phyloP scores from a whole-genome alignment of 148 eudicot species.

The Spergularia bocconei region DNA sequence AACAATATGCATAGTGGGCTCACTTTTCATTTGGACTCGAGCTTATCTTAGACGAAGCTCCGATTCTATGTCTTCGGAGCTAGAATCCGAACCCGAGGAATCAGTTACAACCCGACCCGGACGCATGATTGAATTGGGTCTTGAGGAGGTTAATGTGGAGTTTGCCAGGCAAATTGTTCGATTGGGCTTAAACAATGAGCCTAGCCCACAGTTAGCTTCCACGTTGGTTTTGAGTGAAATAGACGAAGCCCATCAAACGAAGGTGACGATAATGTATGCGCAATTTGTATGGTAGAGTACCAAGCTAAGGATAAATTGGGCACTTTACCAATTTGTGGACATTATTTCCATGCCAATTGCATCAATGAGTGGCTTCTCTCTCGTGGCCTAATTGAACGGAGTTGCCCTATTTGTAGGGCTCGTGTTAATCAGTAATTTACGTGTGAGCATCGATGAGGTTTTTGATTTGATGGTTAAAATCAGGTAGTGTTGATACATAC shows the following conservation, averaged over 20 bases:
- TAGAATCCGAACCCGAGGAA: background rate
- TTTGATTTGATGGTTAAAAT: background rate
- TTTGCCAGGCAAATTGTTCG: slow-evolving; percentile 15
- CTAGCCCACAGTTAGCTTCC: background rate
- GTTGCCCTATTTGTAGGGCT: slow-evolving; percentile 36
- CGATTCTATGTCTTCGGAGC: background rate
- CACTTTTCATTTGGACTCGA: slow-evolving; percentile 18
- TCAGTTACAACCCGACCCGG: slow-evolving; percentile 1
- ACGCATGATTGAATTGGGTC: slow-evolving; percentile 9
- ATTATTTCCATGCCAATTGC: slow-evolving; percentile 34
- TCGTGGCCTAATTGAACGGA: slow-evolving; percentile 18
- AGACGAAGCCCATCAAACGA: slow-evolving; percentile 8
- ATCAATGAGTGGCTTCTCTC: slow-evolving; percentile 23
- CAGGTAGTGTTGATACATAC: background rate
- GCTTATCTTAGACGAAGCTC: background rate
- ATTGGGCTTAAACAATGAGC: slow-evolving; percentile 8
- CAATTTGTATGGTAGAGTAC: slow-evolving; percentile 32
- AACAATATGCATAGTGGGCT: slow-evolving; percentile 19
- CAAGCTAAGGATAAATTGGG: slow-evolving; percentile 26
- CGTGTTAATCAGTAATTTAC: slow-evolving; percentile 13
- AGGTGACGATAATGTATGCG: slow-evolving; percentile 9
- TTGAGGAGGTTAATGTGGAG: slow-evolving; percentile 17
- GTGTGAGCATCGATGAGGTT: no score
- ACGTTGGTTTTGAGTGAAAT: slow-evolving; percentile 18
- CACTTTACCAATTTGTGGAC: slow-evolving; percentile 28